Percentiles rank a stretch among this genome's conserved stretches.
Evolutionary conservation across 768 basidiomycete species (phyloP).

Genomic region (Hericium rajendrae): DNA sequence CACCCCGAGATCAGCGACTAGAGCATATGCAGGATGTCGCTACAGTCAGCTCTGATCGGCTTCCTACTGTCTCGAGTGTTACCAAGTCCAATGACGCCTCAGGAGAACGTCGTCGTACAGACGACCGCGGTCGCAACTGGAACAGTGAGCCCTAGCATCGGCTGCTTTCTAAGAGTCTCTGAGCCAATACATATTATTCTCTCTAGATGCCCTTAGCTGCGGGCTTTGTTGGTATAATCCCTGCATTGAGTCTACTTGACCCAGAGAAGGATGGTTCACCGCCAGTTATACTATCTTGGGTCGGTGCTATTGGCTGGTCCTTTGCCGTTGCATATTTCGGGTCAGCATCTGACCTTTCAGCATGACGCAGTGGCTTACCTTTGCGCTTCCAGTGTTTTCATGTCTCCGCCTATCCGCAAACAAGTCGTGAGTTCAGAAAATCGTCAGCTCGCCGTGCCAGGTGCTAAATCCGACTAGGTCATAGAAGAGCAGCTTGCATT

Average conservation of each 20-base stretch:
- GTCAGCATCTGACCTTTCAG: constrained; percentile 21
- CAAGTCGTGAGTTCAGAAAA: constrained; percentile 62
- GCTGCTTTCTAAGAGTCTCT: neutral
- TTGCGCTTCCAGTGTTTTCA: constrained; percentile 58
- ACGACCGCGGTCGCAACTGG: constrained; percentile 96
- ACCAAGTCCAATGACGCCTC: constrained; percentile 67
- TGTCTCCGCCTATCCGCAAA: constrained; percentile 88
- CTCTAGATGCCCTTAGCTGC: constrained; percentile 73
- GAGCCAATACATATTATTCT: neutral
- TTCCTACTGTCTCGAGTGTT: constrained; percentile 75
- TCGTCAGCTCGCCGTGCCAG: neutral
- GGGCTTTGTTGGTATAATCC: constrained; percentile 87
- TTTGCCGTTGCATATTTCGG: constrained; percentile 92
- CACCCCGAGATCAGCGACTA: neutral
- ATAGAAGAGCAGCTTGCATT: constrained; percentile 91
- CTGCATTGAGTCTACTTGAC: constrained; percentile 76
- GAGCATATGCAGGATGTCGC: constrained; percentile 65
- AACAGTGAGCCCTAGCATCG: constrained; percentile 24
- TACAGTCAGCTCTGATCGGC: constrained; percentile 89
- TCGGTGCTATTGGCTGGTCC: constrained; percentile 75
- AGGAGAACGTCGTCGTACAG: constrained; percentile 90
- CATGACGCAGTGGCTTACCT: neutral
- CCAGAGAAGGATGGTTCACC: constrained; percentile 64
- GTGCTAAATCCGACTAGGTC: constrained; percentile 39
- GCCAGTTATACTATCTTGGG: constrained; percentile 67